phyloP scores from a whole-genome alignment of 1,284 basidiomycete species.

The Fomitopsis palustris region DNA sequence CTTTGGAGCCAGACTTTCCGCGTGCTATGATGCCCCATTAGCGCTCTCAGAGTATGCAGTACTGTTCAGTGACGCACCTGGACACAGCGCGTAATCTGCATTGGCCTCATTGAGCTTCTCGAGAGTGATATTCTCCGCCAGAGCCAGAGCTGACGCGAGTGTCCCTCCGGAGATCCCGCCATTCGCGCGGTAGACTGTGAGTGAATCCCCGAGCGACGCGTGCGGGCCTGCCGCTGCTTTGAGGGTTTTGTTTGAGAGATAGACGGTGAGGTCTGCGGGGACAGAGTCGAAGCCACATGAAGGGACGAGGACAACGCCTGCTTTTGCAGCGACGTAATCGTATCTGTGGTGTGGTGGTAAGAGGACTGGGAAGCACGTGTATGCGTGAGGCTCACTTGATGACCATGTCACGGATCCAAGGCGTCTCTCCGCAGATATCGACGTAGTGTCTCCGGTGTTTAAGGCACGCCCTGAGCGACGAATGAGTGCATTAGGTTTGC shows the following conservation, averaged over 20 bases:
- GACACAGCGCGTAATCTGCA: slow-evolving; percentile 52
- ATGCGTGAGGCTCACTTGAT: slow-evolving; percentile 31
- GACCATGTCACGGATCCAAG: slow-evolving; percentile 52
- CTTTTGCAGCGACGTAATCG: slow-evolving; percentile 65
- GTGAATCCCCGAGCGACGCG: slow-evolving; percentile 34
- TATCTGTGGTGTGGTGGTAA: slow-evolving; percentile 33
- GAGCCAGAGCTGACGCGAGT: slow-evolving; percentile 47
- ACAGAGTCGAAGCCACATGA: slow-evolving; percentile 72
- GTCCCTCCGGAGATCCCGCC: slow-evolving; percentile 73
- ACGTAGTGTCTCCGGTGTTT: slow-evolving; percentile 57
- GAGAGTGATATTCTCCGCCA: slow-evolving; percentile 45
- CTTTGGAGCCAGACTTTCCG: background rate
- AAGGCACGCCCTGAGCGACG: slow-evolving; percentile 41
- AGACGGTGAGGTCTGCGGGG: slow-evolving; percentile 64
- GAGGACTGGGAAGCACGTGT: background rate
- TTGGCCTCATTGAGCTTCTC: slow-evolving; percentile 31
- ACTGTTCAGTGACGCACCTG: slow-evolving; percentile 35
- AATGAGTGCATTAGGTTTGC: background rate
- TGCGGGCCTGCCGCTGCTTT: slow-evolving; percentile 33
- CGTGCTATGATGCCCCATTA: background rate
- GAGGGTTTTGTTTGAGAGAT: slow-evolving; percentile 49
- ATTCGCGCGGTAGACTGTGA: slow-evolving; percentile 43
- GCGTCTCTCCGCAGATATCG: slow-evolving; percentile 57
- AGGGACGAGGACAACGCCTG: slow-evolving; percentile 65
- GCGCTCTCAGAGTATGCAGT: background rate